A percentile compares a stretch with the other conserved stretches of the same genome.
Evolutionary conservation across 1,139 yeast genomes (phyloP).

Genomic region (Blastobotrys arbuscula): DNA sequence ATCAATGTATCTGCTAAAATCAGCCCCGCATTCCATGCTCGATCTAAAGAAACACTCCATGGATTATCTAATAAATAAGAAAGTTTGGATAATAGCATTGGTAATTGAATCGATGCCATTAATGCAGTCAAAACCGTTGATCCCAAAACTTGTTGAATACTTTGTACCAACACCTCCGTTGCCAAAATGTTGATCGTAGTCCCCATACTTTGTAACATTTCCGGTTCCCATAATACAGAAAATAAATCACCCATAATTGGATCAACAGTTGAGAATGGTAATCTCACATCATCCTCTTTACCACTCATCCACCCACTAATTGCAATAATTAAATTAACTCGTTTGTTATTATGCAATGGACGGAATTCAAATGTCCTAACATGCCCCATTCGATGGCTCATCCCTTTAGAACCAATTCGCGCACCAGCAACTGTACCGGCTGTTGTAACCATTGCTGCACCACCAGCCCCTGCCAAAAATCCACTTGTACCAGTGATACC

Average conservation of each 20-base stretch:
- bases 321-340: constrained; percentile 83
- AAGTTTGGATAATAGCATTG: constrained; percentile 84
- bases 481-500: constrained; percentile 92
- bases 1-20: constrained; percentile 87
- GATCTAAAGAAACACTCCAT: constrained; percentile 93
- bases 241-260: constrained; percentile 97
- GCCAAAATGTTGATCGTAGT: constrained; percentile 92
- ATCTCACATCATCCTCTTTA: constrained; percentile 87
- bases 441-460: constrained; percentile 89
- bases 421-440: constrained; percentile 93
- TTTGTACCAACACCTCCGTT: constrained; percentile 85
- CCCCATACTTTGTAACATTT: constrained; percentile 92
- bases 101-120: constrained; percentile 93
- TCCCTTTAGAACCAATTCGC: constrained; percentile 78
- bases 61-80: constrained; percentile 93
- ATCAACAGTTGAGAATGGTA: constrained; percentile 94
- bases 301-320: constrained; percentile 99
- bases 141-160: constrained; percentile 92
- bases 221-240: constrained; percentile 96
- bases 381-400: constrained; percentile 81
- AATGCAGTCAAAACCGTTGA: constrained; percentile 86
- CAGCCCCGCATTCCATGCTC: constrained; percentile 96
- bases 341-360: constrained; percentile 85
- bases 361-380: constrained; percentile 90
- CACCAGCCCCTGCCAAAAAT: constrained; percentile 94